Evolutionary conservation across 169 alveolate species (phyloP), one percentile per base, ranked within the genome.

Genomic region (Plasmodium falciparum): DNA sequence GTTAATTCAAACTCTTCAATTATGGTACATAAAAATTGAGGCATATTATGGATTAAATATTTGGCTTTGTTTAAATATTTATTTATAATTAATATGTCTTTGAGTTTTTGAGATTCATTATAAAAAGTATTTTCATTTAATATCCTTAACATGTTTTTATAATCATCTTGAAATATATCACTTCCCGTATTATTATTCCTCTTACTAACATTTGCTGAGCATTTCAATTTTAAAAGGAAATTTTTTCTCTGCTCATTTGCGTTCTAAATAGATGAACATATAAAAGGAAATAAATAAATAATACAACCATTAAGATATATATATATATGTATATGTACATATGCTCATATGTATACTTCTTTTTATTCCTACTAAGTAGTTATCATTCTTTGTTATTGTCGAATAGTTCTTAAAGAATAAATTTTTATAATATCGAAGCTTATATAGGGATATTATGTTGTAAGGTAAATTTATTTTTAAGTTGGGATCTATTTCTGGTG

Each of bases 181-280:
- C 33, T 59, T 22, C 22, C 20, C 33, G 43, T 50, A 15, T 74
- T 65, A 2, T 61, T 33, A 1, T 17, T 69, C 22, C n/a, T 56
- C 17, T 78, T 24, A 59, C 43, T 49, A 3, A 65, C 71, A 26
- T 78, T 78, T 11, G 89, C 89, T 39, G 89, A 78, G 0, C n/a
- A 49, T 56, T 66, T 78, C 50, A 78, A 59, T 61, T 78, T 78
- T 43, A 22, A 29, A 5, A 78, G 71, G 13, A 78, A 78, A 7
- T 43, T 54, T n/a, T 66, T 45, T 58, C 89, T 78, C 17, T 78
- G 89, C 13, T 78, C 75, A 13, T 78, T 78, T 65, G 89, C 89
- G 67, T 78, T 78, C 89, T 78, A 29, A 33, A 7, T 22, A 11
- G 54, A 49, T n/a, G 3, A 26, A 11, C 6, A 73, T 52, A 3